Conservation (phyloP, 2,329 filamentous ascomycete genomes). For the Penicillium nordicum region DNA sequence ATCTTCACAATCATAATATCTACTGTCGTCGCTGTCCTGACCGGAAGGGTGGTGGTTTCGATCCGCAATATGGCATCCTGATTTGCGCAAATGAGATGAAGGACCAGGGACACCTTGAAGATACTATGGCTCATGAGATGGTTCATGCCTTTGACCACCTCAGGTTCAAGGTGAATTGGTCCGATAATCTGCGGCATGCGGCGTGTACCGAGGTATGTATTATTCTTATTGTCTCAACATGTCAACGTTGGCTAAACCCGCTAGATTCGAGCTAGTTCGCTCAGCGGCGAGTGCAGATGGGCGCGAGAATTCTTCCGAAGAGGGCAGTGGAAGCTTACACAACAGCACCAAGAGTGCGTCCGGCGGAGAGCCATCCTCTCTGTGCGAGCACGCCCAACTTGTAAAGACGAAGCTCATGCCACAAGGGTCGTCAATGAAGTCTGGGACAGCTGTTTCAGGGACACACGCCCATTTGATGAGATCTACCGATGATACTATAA, state of each 20-base stretch:
- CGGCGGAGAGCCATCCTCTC: conserved; percentile 74
- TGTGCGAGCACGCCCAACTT: conserved; percentile 71
- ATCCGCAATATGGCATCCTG: conserved; percentile 79
- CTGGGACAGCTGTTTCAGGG: conserved; percentile 95
- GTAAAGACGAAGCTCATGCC: conserved; percentile 82
- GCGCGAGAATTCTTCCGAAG: conserved; percentile 78
- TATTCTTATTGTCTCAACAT: not conserved
- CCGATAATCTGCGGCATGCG: conserved; percentile 77
- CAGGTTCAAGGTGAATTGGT: conserved; percentile 83
- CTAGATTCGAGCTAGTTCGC: conserved; percentile 84
- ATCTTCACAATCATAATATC: conserved; percentile 71
- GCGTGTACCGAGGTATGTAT: conserved; percentile 80
- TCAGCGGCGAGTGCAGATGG: conserved; percentile 93
- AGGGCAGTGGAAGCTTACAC: conserved; percentile 82
- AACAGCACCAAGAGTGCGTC: conserved; percentile 93
- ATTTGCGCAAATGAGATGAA: conserved; percentile 90
- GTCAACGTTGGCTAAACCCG: conserved; percentile 12
- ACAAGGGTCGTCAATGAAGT: conserved; percentile 89
- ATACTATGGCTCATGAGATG: conserved; percentile 96
- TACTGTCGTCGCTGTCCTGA: conserved; percentile 75
- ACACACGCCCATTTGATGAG: conserved; percentile 94
- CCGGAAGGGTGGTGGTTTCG: conserved; percentile 77
- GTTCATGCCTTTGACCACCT: conserved; percentile 94
- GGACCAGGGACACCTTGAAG: conserved; percentile 77
- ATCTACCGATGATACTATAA: conserved; percentile 65